Evolutionary conservation across 768 basidiomycete species (phyloP).

Genomic region (Russula sp.): DNA sequence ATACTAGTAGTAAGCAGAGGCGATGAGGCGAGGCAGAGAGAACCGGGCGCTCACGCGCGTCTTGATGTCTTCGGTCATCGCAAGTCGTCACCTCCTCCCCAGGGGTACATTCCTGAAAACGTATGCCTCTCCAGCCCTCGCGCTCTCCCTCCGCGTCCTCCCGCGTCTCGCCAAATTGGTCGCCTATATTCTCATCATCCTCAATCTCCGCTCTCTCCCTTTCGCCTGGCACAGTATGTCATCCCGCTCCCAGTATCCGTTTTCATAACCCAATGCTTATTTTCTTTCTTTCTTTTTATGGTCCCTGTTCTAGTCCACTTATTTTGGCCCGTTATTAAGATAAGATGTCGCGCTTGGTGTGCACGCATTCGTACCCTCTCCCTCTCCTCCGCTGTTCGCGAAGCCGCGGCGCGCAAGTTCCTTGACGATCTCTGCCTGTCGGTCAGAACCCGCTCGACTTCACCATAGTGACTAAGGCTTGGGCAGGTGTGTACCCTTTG

Average conservation of each 20-base stretch:
- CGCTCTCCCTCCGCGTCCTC: constrained; percentile 10
- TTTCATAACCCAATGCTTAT: not conserved
- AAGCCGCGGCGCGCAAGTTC: constrained; percentile 10
- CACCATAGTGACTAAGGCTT: constrained; percentile 24
- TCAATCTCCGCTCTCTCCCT: constrained; percentile 18
- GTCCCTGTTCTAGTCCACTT: constrained; percentile 20
- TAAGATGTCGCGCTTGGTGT: constrained; percentile 11
- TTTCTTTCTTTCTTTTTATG: not conserved
- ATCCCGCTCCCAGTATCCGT: not conserved
- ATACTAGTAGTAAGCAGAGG: too few species aligned
- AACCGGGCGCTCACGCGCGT: not conserved
- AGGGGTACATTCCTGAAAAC: not conserved
- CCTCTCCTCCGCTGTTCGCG: constrained; percentile 10
- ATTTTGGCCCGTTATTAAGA: constrained; percentile 15
- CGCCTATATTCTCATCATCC: constrained; percentile 12
- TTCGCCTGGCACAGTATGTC: constrained; percentile 30
- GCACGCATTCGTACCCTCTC: constrained; percentile 17
- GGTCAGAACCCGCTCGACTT: constrained; percentile 32
- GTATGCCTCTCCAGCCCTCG: not conserved
- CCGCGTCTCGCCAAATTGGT: constrained; percentile 18
- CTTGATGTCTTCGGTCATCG: not conserved
- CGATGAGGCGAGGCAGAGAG: too few species aligned
- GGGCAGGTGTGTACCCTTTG: constrained; percentile 28
- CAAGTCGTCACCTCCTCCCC: not conserved
- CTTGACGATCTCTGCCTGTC: constrained; percentile 27